Evolutionary conservation across 1,284 basidiomycete genomes (phyloP).

Genomic region (Xerocomus alliaceus): DNA sequence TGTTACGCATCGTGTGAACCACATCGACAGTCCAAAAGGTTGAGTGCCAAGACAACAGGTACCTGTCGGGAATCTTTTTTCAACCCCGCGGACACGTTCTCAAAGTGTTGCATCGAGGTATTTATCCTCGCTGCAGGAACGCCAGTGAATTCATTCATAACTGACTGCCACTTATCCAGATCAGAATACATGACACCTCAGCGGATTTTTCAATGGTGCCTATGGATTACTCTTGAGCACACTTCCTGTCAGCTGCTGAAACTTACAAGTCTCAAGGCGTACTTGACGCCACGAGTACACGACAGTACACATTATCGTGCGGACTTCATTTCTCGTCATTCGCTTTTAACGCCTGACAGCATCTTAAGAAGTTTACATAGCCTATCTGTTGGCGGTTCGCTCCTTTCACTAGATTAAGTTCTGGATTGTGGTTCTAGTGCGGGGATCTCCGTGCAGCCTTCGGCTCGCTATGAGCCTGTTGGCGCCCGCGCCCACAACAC

Average conservation of each 20-base stretch:
- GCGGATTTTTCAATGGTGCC: background rate
- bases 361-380: background rate
- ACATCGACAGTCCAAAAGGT: no score
- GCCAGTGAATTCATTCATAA: background rate
- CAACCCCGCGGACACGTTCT: no score
- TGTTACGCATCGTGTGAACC: no score
- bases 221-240: background rate
- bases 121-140: no score
- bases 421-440: constrained; percentile 6
- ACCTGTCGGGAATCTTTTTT: no score
- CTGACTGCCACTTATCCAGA: no score
- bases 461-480: background rate
- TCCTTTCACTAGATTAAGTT: background rate
- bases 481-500: constrained; percentile 26
- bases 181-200: no score
- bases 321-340: background rate
- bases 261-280: background rate
- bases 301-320: background rate
- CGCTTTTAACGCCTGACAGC: background rate
- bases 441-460: background rate
- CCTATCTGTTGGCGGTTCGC: background rate
- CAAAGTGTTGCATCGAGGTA: background rate
- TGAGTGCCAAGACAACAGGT: no score
- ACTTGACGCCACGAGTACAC: background rate
- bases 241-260: background rate